Percentiles rank a stretch among this genome's conserved stretches.
These are phyloP conservation scores for Suillus subluteus DNA, from an alignment of 768 basidiomycete genomes.

Conservation along the genomic window DNA sequence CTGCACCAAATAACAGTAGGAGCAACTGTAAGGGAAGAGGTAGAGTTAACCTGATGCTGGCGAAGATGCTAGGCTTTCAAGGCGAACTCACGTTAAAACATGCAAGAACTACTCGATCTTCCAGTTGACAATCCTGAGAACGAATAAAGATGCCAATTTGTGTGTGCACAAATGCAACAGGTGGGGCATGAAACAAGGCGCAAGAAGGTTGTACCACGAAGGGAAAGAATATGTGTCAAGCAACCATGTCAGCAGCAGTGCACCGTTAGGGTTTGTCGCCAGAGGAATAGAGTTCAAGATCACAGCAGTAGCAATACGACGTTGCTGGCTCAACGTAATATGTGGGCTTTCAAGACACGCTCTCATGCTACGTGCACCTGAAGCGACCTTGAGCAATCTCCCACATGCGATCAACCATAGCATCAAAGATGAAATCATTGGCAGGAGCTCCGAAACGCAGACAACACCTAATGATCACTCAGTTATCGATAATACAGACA, in stretches of 20 bases:
- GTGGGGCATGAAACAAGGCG: conserved; percentile 95
- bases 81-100: no score
- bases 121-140: conserved; percentile 95
- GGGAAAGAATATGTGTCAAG: conserved; percentile 94
- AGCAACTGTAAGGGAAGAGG: no score
- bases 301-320: conserved; percentile 91
- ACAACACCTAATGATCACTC: conserved; percentile 62
- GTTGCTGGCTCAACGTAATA: conserved; percentile 87
- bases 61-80: no score
- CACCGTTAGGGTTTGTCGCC: conserved; percentile 97
- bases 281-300: conserved; percentile 97
- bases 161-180: conserved; percentile 97
- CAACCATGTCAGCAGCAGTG: conserved; percentile 93
- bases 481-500: conserved; percentile 3
- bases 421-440: conserved; percentile 97
- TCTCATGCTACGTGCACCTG: conserved; percentile 96
- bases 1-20: conserved; percentile 19
- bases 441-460: conserved; percentile 87
- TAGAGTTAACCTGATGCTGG: no score
- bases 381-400: conserved; percentile 98
- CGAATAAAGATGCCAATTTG: conserved; percentile 94
- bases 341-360: conserved; percentile 93
- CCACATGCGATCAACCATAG: conserved; percentile 98
- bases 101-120: conserved; percentile 93
- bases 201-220: conserved; percentile 91